Evolutionary conservation across 169 alveolate genomes (phyloP).

Genomic region (Plasmodium malariae): DNA sequence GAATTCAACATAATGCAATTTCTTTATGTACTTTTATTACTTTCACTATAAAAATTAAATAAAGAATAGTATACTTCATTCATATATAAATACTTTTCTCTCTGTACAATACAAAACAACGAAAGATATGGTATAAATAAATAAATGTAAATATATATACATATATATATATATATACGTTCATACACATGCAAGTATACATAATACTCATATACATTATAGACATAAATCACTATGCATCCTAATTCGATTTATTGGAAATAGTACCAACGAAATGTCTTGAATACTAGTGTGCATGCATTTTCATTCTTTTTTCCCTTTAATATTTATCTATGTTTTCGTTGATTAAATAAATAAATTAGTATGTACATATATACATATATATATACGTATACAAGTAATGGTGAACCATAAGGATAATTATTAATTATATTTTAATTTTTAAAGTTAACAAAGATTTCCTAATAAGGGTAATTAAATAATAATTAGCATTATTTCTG

Average conservation of each 20-base stretch:
- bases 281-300: neutral
- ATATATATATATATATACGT: neutral
- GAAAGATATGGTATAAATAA: neutral
- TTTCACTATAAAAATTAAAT: no score
- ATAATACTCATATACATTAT: neutral
- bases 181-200: neutral
- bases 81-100: no score
- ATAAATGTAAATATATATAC: neutral
- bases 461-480: slow-evolving; percentile 4
- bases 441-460: slow-evolving; percentile 1
- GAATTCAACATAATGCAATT: no score
- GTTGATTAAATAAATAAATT: no score
- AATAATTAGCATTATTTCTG: neutral
- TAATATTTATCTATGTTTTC: no score
- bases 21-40: no score
- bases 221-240: no score
- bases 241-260: no score
- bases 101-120: no score
- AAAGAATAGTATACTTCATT: no score
- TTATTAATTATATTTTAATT: neutral
- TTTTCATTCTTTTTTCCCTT: neutral
- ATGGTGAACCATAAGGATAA: neutral
- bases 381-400: neutral
- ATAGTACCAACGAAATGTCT: no score
- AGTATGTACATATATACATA: slow-evolving; percentile 10